phyloP scores from a whole-genome alignment of 1,284 basidiomycete genomes.

The Pseudozyma sp. region DNA sequence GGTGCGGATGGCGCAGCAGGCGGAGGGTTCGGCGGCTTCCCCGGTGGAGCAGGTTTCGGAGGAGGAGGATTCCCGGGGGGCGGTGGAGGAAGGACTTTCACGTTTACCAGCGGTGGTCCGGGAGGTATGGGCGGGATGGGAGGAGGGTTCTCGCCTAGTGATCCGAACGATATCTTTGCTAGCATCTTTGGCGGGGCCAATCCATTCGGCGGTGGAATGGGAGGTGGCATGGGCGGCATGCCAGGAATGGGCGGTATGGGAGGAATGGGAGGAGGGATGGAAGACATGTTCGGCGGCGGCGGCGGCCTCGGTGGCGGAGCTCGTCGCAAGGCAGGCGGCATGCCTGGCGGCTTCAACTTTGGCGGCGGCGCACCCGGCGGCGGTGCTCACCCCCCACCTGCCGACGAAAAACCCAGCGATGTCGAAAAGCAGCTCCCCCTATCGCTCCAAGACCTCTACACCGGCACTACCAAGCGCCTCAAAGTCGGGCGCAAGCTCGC shows the following conservation, averaged over 20 bases:
- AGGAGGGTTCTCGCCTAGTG: constrained; percentile 71
- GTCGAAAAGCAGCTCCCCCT: constrained; percentile 82
- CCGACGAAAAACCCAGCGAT: constrained; percentile 74
- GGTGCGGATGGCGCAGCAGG: constrained; percentile 66
- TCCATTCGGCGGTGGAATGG: constrained; percentile 55
- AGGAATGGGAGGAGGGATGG: constrained; percentile 61
- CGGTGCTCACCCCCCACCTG: background rate
- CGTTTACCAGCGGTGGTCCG: constrained; percentile 44
- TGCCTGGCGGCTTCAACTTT: constrained; percentile 18
- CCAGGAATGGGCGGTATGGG: constrained; percentile 62
- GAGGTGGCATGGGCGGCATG: constrained; percentile 55
- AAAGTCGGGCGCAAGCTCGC: constrained; percentile 83
- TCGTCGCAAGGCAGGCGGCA: constrained; percentile 15
- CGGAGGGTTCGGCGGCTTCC: constrained; percentile 21
- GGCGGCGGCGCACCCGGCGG: constrained; percentile 43
- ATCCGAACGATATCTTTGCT: constrained; percentile 93
- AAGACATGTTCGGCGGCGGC: constrained; percentile 57
- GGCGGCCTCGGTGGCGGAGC: constrained; percentile 42
- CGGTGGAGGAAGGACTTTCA: constrained; percentile 48
- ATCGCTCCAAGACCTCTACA: constrained; percentile 89
- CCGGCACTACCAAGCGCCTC: constrained; percentile 86
- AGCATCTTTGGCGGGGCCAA: constrained; percentile 70
- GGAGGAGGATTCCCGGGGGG: constrained; percentile 51
- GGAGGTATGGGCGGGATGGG: constrained; percentile 49
- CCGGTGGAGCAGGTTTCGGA: constrained; percentile 29